Evolutionary conservation across 164 flowering plant genomes (phyloP).

Genomic region (Taxillus chinensis): DNA sequence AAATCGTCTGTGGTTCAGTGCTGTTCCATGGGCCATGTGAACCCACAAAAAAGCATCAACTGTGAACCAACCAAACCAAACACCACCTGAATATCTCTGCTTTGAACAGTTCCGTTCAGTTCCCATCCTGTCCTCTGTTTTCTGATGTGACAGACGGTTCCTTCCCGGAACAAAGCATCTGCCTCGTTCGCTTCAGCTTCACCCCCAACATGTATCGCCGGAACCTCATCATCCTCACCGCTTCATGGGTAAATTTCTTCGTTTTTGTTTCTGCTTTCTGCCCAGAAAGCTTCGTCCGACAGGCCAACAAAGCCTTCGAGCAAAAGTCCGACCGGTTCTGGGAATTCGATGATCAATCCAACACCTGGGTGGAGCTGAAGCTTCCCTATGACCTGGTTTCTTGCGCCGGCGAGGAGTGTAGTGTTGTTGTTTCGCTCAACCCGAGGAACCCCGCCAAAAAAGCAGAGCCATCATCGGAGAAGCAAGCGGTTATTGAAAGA

Average conservation of each 20-base stretch:
- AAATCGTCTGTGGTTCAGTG: no score
- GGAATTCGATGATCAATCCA: conserved; percentile 55
- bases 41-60: no score
- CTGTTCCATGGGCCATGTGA: no score
- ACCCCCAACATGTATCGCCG: conserved; percentile 7
- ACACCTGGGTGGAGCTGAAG: conserved; percentile 57
- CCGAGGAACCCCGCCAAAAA: conserved; percentile 6
- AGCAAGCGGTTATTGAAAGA: conserved; percentile 5
- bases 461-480: conserved; percentile 8
- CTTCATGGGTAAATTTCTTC: conserved; percentile 10
- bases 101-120: no score
- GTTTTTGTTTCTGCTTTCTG: conserved; percentile 25
- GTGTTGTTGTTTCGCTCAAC: conserved; percentile 43
- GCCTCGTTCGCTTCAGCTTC: not conserved
- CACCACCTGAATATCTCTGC: no score
- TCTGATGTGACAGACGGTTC: no score
- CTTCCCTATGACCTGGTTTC: conserved; percentile 67
- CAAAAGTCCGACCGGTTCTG: conserved; percentile 61
- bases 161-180: no score
- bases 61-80: no score
- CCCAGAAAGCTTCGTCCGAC: conserved; percentile 20
- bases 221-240: conserved; percentile 22
- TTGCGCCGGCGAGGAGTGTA: conserved; percentile 54
- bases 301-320: conserved; percentile 26
- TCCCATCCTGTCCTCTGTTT: no score